Evolutionary conservation across 305 asterid genomes (phyloP).

Genomic region (Fraxinus platypoda): DNA sequence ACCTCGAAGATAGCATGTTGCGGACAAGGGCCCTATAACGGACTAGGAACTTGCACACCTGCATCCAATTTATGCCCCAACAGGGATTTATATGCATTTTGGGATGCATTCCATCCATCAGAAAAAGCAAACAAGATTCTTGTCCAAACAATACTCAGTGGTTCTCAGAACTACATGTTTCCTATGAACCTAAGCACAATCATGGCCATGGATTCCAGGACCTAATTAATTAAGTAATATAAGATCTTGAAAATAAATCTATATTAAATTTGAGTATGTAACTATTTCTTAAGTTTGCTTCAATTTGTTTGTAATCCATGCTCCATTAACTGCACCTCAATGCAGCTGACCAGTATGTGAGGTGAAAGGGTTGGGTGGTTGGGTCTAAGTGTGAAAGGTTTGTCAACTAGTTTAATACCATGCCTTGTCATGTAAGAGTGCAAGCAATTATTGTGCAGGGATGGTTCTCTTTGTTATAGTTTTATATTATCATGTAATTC

Average conservation of each 20-base stretch:
- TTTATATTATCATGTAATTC: background rate
- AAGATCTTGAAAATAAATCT: background rate
- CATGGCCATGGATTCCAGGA: slow-evolving; percentile 50
- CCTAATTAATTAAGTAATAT: slow-evolving; percentile 1
- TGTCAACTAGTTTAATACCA: background rate
- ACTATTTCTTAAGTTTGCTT: background rate
- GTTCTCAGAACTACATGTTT: slow-evolving; percentile 49
- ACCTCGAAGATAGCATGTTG: slow-evolving; percentile 69
- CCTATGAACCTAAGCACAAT: slow-evolving; percentile 76
- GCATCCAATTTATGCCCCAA: slow-evolving; percentile 52
- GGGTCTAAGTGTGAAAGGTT: background rate
- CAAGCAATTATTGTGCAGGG: background rate
- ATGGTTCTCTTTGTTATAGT: background rate
- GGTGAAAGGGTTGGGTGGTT: background rate
- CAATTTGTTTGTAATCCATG: background rate
- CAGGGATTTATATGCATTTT: slow-evolving; percentile 51
- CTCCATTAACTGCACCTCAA: background rate
- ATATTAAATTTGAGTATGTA: background rate
- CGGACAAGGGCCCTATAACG: slow-evolving; percentile 72
- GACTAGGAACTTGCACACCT: slow-evolving; percentile 53
- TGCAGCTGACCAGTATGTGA: background rate
- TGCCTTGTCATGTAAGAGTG: background rate
- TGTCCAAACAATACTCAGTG: slow-evolving; percentile 44
- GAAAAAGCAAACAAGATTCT: slow-evolving; percentile 57
- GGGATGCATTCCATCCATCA: slow-evolving; percentile 70